These are phyloP conservation scores for Rhodamnia rubescens DNA, from an alignment of 345 rosid genomes.

Conservation along the genomic window DNA sequence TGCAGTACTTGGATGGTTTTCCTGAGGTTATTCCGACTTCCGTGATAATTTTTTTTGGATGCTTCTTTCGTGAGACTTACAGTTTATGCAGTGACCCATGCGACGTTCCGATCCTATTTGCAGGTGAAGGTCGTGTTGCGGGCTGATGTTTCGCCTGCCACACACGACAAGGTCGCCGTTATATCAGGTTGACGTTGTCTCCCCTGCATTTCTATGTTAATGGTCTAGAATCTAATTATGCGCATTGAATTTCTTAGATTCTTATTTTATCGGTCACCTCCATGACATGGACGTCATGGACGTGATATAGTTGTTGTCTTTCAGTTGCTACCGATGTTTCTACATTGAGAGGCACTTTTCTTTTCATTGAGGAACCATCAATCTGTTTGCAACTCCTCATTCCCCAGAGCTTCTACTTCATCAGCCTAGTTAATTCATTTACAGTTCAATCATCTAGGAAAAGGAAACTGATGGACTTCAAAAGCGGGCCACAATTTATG, in stretches of 20 bases:
- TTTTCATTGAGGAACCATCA: not conserved
- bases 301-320: not conserved
- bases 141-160: constrained; percentile 64
- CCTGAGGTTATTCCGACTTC: constrained; percentile 77
- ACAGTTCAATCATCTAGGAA: not conserved
- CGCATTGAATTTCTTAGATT: not conserved
- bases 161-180: constrained; percentile 74
- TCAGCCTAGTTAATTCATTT: not conserved
- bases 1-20: constrained; percentile 84
- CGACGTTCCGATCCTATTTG: not conserved
- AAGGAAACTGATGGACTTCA: not conserved
- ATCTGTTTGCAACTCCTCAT: not conserved
- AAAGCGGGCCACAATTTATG: not conserved
- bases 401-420: not conserved
- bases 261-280: not conserved
- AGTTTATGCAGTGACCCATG: not conserved
- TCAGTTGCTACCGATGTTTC: not conserved
- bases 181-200: constrained; percentile 59
- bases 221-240: not conserved
- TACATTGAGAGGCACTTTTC: not conserved
- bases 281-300: not conserved
- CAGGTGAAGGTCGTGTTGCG: constrained; percentile 91
- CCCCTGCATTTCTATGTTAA: not conserved
- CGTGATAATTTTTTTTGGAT: not conserved
- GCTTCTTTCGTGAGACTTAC: not conserved